These are phyloP conservation scores for Thecaphora thlaspeos DNA, from an alignment of 1,284 basidiomycete genomes.

Conservation along the genomic window DNA sequence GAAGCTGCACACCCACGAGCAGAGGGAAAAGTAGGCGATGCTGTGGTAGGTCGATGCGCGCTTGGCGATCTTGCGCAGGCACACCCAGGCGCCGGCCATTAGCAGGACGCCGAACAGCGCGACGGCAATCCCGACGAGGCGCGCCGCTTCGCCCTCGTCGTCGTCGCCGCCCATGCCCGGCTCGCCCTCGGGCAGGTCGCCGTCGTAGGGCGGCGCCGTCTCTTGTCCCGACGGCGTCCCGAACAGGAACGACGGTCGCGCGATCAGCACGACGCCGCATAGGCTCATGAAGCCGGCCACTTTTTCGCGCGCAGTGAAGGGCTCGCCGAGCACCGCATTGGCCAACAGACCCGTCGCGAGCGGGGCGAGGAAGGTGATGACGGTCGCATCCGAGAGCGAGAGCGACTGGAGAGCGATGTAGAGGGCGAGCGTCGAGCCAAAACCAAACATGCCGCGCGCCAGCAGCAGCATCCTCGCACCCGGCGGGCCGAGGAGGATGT, in stretches of 20 bases:
- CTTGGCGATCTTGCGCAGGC: constrained; percentile 71
- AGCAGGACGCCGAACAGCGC: constrained; percentile 67
- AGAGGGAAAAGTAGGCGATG: constrained; percentile 68
- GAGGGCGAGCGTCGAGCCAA: constrained; percentile 62
- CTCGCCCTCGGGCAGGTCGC: constrained; percentile 9
- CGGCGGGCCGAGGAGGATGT: constrained; percentile 70
- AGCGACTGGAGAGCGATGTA: constrained; percentile 72
- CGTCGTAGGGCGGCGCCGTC: constrained; percentile 17
- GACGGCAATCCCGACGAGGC: constrained; percentile 59
- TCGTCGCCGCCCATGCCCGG: constrained; percentile 1
- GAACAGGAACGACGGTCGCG: constrained; percentile 34
- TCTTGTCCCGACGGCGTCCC: constrained; percentile 12
- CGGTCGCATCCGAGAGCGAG: constrained; percentile 72
- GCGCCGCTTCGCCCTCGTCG: constrained; percentile 13
- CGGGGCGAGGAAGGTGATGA: constrained; percentile 74
- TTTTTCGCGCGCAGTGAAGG: constrained; percentile 65
- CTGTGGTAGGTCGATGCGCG: constrained; percentile 72
- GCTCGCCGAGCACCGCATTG: constrained; percentile 69
- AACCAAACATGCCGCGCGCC: constrained; percentile 69
- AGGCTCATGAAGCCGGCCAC: constrained; percentile 68
- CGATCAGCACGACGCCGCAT: constrained; percentile 67
- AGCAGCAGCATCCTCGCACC: constrained; percentile 66
- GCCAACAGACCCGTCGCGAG: constrained; percentile 69
- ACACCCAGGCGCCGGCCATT: constrained; percentile 67
- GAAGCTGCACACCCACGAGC: constrained; percentile 65